These are phyloP conservation scores for Crucihimalaya himalaica DNA, from an alignment of 345 rosid genomes.

Conservation along the genomic window DNA sequence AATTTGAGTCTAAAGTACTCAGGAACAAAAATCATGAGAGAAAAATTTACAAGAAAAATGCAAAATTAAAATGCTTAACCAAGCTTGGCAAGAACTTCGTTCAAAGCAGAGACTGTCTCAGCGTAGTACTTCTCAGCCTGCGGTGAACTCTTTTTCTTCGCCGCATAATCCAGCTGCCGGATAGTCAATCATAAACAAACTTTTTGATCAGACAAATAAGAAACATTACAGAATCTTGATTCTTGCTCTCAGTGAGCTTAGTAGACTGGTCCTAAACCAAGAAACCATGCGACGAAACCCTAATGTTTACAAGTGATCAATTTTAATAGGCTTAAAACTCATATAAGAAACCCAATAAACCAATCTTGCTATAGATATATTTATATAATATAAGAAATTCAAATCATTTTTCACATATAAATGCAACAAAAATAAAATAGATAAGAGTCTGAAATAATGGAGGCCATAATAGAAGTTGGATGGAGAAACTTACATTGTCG, in stretches of 20 bases:
- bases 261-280: neutral
- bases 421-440: no score
- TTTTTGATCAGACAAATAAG: neutral
- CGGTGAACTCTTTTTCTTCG: constrained; percentile 77
- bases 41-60: constrained; percentile 27
- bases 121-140: constrained; percentile 88
- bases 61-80: constrained; percentile 51
- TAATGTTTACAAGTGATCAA: neutral
- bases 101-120: constrained; percentile 69
- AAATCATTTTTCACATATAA: neutral
- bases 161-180: constrained; percentile 84
- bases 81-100: constrained; percentile 84
- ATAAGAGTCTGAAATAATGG: neutral
- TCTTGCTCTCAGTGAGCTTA: neutral
- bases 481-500: constrained; percentile 47
- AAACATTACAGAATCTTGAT: neutral
- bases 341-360: neutral
- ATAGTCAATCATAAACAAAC: constrained; percentile 15
- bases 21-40: constrained; percentile 25
- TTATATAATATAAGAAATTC: neutral
- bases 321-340: neutral
- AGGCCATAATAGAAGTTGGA: neutral
- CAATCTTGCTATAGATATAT: neutral
- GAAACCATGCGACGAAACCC: neutral
- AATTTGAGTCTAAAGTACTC: constrained; percentile 23